Evolutionary conservation across 805 yeast species (phyloP).

Genomic region (Saturnispora zaruensis): DNA sequence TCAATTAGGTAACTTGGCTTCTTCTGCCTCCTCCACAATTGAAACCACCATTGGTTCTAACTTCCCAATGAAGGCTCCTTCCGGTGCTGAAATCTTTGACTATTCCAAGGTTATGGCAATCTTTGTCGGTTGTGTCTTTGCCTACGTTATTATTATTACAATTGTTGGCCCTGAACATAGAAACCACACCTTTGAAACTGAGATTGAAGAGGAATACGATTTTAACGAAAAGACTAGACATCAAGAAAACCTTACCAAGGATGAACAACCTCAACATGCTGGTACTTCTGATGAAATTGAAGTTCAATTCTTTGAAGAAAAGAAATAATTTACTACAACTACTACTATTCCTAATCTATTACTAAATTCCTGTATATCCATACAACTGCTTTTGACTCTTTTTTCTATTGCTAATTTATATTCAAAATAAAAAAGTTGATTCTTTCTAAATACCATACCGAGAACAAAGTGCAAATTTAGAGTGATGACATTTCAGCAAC

Average conservation of each 20-base stretch:
- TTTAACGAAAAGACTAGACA: constrained; percentile 14
- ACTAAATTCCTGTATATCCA: neutral
- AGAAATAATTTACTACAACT: neutral
- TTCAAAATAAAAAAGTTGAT: no score
- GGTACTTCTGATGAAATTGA: constrained; percentile 10
- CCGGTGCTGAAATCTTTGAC: constrained; percentile 32
- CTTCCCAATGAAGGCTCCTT: constrained; percentile 34
- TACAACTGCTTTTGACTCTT: neutral
- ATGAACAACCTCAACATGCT: constrained; percentile 9
- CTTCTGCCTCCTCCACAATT: constrained; percentile 62
- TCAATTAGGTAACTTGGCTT: constrained; percentile 60
- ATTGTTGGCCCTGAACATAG: constrained; percentile 56
- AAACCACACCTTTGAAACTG: constrained; percentile 18
- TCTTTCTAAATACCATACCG: no score
- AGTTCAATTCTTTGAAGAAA: neutral
- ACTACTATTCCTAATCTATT: neutral
- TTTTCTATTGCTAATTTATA: no score
- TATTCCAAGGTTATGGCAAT: constrained; percentile 60
- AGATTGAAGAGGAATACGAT: constrained; percentile 16
- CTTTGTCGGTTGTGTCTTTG: constrained; percentile 57
- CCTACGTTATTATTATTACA: constrained; percentile 39
- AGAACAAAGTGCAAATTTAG: no score
- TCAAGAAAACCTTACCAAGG: constrained; percentile 8
- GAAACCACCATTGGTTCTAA: constrained; percentile 53
- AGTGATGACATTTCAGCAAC: no score